A percentile compares a stretch with the other conserved stretches of the same genome.
phyloP scores from a whole-genome alignment of 305 asterid species.

The Plantago coronopus region DNA sequence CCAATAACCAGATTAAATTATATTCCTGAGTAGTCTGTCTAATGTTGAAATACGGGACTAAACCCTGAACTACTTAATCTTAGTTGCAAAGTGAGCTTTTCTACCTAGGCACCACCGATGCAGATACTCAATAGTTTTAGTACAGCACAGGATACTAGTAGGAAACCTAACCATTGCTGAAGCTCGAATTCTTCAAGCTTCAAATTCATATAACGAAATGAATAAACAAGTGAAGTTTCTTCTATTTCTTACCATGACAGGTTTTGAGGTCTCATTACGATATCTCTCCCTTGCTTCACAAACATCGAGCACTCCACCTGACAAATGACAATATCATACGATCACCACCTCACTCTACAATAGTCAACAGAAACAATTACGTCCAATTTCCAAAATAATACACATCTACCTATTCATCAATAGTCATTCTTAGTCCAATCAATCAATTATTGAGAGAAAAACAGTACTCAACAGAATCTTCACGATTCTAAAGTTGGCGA shows the following conservation, averaged over 20 bases:
- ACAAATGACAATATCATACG: conserved; percentile 25
- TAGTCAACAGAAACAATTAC: conserved; percentile 3
- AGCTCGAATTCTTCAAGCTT: no score
- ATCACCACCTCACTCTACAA: conserved; percentile 23
- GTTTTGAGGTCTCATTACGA: conserved; percentile 53
- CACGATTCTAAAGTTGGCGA: no score
- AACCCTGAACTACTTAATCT: not conserved
- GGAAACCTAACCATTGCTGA: conserved; percentile 2
- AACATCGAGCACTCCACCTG: conserved; percentile 81
- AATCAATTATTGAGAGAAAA: not conserved
- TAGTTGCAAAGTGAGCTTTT: not conserved
- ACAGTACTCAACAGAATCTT: no score
- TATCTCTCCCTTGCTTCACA: conserved; percentile 57
- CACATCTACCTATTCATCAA: not conserved
- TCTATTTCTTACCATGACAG: conserved; percentile 52
- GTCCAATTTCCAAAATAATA: not conserved
- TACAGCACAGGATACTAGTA: not conserved
- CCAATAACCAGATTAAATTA: not conserved
- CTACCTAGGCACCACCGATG: not conserved
- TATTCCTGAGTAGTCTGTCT: not conserved
- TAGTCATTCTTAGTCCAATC: not conserved
- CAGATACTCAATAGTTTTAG: not conserved
- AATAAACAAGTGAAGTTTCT: conserved; percentile 7
- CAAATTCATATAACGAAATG: not conserved
- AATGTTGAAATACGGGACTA: not conserved